Conservation (phyloP, 345 rosid species). For the Aquilaria sinensis region DNA sequence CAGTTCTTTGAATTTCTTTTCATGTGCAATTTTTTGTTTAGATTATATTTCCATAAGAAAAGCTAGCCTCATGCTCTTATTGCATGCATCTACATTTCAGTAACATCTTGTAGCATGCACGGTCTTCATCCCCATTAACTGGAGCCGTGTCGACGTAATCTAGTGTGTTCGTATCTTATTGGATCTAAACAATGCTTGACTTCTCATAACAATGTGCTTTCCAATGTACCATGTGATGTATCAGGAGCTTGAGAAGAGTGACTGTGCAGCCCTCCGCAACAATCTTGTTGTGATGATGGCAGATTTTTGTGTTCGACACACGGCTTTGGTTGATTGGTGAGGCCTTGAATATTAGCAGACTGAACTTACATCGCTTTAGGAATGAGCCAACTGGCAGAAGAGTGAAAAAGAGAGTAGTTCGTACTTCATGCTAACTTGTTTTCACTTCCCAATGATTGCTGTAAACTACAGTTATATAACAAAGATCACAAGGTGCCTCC, state of each 20-base stretch:
- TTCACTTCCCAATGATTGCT: constrained; percentile 12
- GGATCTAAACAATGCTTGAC: too few relatives aligned
- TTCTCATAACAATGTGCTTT: too few relatives aligned
- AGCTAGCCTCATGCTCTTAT: too few relatives aligned
- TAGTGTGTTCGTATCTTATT: not conserved
- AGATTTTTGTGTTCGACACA: constrained; percentile 88
- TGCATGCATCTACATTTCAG: too few relatives aligned
- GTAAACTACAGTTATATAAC: constrained; percentile 60
- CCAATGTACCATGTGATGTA: constrained; percentile 5
- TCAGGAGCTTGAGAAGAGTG: constrained; percentile 94
- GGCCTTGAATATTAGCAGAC: constrained; percentile 16
- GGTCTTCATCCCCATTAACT: not conserved
- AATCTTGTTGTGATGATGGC: constrained; percentile 86
- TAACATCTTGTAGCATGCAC: not conserved
- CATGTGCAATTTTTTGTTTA: too few relatives aligned
- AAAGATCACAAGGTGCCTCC: constrained; percentile 75
- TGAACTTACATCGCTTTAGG: constrained; percentile 2
- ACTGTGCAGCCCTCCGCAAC: constrained; percentile 81
- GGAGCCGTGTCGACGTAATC: not conserved
- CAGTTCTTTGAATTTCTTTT: too few relatives aligned
- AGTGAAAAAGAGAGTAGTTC: not conserved
- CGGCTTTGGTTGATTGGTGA: constrained; percentile 94
- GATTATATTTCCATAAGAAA: too few relatives aligned
- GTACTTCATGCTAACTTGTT: constrained; percentile 1
- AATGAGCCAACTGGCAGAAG: constrained; percentile 9